phyloP scores from a whole-genome alignment of 2,329 filamentous ascomycete genomes.

The Lanzia echinophila region DNA sequence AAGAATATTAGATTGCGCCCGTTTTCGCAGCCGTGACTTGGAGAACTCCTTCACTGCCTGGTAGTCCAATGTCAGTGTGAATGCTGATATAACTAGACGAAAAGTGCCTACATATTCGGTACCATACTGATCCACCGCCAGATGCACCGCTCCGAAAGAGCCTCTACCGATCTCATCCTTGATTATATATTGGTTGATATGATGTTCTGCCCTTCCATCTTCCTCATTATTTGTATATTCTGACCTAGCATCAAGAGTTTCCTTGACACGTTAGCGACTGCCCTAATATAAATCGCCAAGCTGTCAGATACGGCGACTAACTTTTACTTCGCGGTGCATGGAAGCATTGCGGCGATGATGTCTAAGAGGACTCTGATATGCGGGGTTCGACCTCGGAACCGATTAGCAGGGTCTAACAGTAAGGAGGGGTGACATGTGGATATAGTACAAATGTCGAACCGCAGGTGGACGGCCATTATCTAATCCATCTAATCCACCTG shows the following conservation, averaged over 20 bases:
- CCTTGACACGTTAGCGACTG: conserved; percentile 35
- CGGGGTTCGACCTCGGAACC: conserved; percentile 40
- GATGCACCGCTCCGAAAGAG: conserved; percentile 89
- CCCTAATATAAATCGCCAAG: not conserved
- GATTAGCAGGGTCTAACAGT: conserved; percentile 10
- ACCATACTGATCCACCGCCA: conserved; percentile 84
- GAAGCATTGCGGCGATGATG: conserved; percentile 58
- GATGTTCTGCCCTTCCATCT: conserved; percentile 73
- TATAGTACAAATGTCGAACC: conserved; percentile 27
- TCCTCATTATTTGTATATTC: conserved; percentile 80
- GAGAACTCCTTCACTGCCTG: conserved; percentile 98
- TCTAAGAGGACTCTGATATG: conserved; percentile 51
- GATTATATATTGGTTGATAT: conserved; percentile 93
- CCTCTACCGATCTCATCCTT: conserved; percentile 94
- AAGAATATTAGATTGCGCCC: conserved; percentile 83
- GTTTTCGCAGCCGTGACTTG: conserved; percentile 81
- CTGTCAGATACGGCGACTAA: not conserved
- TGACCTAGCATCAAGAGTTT: conserved; percentile 85
- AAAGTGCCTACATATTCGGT: conserved; percentile 71
- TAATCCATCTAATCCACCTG: conserved; percentile 31
- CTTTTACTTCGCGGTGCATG: conserved; percentile 53
- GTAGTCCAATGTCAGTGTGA: conserved; percentile 14
- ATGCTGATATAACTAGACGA: not conserved
- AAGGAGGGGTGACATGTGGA: not conserved
- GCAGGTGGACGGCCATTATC: conserved; percentile 34